A percentile compares a stretch with the other conserved stretches of the same genome.
These are phyloP conservation scores for Dendrobium catenatum DNA, from an alignment of 106 monocot species.

Conservation along the genomic window DNA sequence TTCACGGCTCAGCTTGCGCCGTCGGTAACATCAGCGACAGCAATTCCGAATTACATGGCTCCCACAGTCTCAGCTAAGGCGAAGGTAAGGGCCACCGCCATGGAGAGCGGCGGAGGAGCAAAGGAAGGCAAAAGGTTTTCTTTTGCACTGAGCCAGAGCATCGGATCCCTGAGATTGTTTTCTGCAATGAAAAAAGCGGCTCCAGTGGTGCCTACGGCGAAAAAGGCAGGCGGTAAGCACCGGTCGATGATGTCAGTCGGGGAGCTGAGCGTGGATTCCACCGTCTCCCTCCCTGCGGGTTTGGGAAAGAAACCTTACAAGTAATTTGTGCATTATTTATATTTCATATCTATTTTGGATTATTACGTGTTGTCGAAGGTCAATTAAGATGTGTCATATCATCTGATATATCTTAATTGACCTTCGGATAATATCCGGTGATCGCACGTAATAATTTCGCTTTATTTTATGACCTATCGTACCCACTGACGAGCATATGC, in stretches of 20 bases:
- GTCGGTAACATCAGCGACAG: background rate
- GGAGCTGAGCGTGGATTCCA: conserved; percentile 60
- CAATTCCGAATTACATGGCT: conserved; percentile 72
- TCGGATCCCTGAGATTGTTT: conserved; percentile 26
- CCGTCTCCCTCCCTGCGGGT: conserved; percentile 63
- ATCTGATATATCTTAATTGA: no score
- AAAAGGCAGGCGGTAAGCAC: conserved; percentile 27
- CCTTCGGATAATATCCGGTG: no score
- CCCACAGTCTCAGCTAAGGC: conserved; percentile 76
- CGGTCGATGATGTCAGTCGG: conserved; percentile 42
- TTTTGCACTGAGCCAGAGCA: conserved; percentile 34
- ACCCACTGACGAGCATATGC: no score
- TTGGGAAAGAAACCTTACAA: conserved; percentile 46
- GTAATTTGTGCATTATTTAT: background rate
- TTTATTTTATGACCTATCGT: no score
- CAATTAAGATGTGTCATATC: no score
- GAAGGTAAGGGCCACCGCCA: conserved; percentile 27
- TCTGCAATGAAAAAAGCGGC: background rate
- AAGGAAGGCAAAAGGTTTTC: conserved; percentile 40
- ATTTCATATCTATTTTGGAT: background rate
- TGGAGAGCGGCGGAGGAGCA: background rate
- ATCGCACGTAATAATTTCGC: no score
- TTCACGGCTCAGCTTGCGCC: conserved; percentile 5
- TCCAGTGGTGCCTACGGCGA: background rate
- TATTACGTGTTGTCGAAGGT: no score